These are phyloP conservation scores for Phytopythium montanum DNA, from an alignment of 352 stramenopile genomes.

Conservation along the genomic window DNA sequence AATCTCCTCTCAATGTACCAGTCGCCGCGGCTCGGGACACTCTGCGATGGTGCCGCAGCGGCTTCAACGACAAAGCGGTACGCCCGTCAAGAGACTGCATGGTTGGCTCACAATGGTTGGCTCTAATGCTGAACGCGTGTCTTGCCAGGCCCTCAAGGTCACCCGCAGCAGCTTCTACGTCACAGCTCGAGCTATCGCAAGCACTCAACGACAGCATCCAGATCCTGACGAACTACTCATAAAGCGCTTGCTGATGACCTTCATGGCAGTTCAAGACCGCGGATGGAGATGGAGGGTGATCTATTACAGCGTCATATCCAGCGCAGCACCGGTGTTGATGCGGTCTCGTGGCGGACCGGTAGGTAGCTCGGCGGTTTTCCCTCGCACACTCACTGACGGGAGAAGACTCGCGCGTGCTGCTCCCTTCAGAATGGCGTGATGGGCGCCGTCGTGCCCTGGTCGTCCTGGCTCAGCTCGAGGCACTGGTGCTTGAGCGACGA, in stretches of 20 bases:
- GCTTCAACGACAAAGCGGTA: constrained; percentile 8
- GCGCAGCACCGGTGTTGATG: neutral
- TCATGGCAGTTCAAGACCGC: neutral
- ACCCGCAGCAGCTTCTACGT: constrained; percentile 9
- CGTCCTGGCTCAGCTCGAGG: constrained; percentile 80
- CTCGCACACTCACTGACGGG: neutral
- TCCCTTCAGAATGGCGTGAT: constrained; percentile 83
- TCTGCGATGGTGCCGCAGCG: constrained; percentile 25
- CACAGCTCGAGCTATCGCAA: constrained; percentile 40
- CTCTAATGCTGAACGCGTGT: neutral
- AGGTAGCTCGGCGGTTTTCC: neutral
- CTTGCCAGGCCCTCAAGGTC: constrained; percentile 1
- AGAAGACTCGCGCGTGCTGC: neutral
- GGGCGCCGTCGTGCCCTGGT: constrained; percentile 45
- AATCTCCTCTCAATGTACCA: constrained; percentile 63
- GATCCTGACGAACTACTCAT: constrained; percentile 68
- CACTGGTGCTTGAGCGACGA: constrained; percentile 86
- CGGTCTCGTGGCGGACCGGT: neutral
- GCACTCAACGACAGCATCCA: constrained; percentile 45
- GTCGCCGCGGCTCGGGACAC: constrained; percentile 32
- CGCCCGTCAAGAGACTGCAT: neutral
- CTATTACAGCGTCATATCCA: constrained; percentile 10
- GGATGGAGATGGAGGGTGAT: constrained; percentile 1
- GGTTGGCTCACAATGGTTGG: too few species aligned
- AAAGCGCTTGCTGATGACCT: neutral